Conservation (phyloP, 306 rosid genomes). For the Fragaria nilgerrensis region DNA sequence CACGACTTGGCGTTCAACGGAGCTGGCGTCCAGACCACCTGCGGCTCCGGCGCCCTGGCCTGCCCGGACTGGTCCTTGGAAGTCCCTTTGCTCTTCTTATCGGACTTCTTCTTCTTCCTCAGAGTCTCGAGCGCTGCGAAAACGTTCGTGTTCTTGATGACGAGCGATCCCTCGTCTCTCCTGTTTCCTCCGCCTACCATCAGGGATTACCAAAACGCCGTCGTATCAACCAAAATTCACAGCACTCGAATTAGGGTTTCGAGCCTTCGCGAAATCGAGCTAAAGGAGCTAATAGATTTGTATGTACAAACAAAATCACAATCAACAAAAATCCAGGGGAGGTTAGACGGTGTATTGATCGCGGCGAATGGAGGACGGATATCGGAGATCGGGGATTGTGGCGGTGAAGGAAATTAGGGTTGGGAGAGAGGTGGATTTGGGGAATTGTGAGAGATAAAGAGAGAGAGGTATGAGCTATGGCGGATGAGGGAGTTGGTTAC, state of each 20-base stretch:
- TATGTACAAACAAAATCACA: not conserved
- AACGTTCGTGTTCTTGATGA: conserved; percentile 72
- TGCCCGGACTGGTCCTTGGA: conserved; percentile 46
- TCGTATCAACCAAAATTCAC: not conserved
- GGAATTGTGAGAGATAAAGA: not conserved
- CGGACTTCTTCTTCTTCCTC: conserved; percentile 90
- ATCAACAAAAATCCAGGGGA: not conserved
- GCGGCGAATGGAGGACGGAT: not conserved
- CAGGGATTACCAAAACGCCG: not conserved
- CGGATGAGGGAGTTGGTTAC: conserved; percentile 4
- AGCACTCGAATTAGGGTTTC: conserved; percentile 5
- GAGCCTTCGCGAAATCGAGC: not conserved
- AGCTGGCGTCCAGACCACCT: conserved; percentile 72
- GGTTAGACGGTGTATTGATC: not conserved
- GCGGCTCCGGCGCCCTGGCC: conserved; percentile 55
- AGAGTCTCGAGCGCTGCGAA: conserved; percentile 86
- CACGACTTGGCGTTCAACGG: conserved; percentile 69
- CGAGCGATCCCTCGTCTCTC: conserved; percentile 83
- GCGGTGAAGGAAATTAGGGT: conserved; percentile 10
- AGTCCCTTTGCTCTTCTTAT: conserved; percentile 68
- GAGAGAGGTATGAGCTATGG: not conserved
- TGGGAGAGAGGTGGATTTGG: not conserved
- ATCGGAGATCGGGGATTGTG: conserved; percentile 1
- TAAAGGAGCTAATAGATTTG: not conserved
- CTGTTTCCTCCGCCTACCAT: conserved; percentile 91